These are phyloP conservation scores for Datisca glomerata DNA, from an alignment of 306 rosid genomes.

Conservation along the genomic window DNA sequence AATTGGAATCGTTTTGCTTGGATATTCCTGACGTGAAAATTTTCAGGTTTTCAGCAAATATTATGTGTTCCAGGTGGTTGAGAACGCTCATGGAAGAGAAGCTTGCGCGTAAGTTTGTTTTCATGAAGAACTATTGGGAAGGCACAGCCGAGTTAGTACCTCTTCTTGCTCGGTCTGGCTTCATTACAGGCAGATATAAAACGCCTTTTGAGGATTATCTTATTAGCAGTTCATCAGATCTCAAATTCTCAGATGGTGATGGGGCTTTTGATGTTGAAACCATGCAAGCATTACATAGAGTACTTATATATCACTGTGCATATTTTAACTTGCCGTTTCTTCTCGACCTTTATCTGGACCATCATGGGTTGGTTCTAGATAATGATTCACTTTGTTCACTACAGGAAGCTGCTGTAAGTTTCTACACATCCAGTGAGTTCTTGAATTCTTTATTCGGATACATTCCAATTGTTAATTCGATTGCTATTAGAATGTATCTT, in stretches of 20 bases:
- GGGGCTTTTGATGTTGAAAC: constrained; percentile 20
- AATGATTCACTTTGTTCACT: constrained; percentile 47
- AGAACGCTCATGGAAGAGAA: constrained; percentile 67
- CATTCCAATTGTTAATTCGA: constrained; percentile 14
- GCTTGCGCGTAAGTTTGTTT: constrained; percentile 60
- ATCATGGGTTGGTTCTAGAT: constrained; percentile 43
- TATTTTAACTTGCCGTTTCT: constrained; percentile 66
- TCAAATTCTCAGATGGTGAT: constrained; percentile 16
- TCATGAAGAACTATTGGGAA: constrained; percentile 85
- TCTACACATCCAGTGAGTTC: constrained; percentile 18
- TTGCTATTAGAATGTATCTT: too few species aligned
- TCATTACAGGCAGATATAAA: constrained; percentile 29
- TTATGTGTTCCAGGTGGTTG: constrained; percentile 59
- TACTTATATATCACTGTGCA: constrained; percentile 59
- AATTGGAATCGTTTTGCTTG: constrained; percentile 61
- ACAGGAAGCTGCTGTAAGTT: constrained; percentile 83
- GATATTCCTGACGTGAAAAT: constrained; percentile 60
- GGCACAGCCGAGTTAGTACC: constrained; percentile 57
- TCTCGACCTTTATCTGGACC: constrained; percentile 85
- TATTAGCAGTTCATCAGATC: constrained; percentile 27
- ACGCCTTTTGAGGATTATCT: constrained; percentile 26
- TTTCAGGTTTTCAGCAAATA: constrained; percentile 40
- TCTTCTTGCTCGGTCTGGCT: constrained; percentile 77
- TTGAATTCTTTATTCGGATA: constrained; percentile 13
- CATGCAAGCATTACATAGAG: constrained; percentile 55